Evolutionary conservation across 768 basidiomycete genomes (phyloP).

Genomic region (Leccinum obscurum): DNA sequence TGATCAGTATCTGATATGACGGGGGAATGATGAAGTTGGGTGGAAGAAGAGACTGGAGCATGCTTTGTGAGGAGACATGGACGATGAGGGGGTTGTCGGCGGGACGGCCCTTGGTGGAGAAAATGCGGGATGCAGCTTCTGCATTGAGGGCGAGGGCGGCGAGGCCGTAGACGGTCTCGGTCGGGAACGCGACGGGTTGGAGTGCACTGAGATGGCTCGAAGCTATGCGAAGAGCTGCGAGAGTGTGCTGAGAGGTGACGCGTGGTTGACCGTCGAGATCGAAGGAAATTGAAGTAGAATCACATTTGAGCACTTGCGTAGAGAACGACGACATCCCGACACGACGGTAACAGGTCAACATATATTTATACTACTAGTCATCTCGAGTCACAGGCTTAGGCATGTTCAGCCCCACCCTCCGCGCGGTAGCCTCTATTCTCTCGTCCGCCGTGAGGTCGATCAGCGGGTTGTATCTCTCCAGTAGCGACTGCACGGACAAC

Average conservation of each 20-base stretch:
- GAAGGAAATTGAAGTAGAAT: conserved; percentile 64
- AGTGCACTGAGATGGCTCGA: conserved; percentile 47
- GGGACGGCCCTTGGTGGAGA: conserved; percentile 87
- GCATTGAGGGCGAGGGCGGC: conserved; percentile 77
- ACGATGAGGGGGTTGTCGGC: conserved; percentile 97
- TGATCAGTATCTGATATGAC: conserved; percentile 73
- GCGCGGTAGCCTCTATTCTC: conserved; percentile 79
- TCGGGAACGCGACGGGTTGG: conserved; percentile 84
- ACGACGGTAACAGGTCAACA: conserved; percentile 11
- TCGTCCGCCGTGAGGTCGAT: conserved; percentile 79
- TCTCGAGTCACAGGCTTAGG: conserved; percentile 65
- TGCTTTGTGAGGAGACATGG: conserved; percentile 82
- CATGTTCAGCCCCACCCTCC: conserved; percentile 85
- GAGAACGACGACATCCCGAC: conserved; percentile 8
- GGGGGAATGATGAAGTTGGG: conserved; percentile 56
- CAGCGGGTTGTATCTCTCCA: conserved; percentile 88
- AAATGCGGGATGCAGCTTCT: conserved; percentile 71
- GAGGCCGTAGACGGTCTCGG: conserved; percentile 99
- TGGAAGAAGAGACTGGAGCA: conserved; percentile 80
- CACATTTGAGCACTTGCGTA: conserved; percentile 57
- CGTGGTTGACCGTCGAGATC: conserved; percentile 43
- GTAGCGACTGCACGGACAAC: conserved; percentile 50
- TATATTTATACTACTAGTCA: conserved; percentile 4
- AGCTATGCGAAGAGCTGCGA: conserved; percentile 54
- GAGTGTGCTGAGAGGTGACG: conserved; percentile 52